Evolutionary conservation across 2,329 filamentous ascomycete genomes (phyloP).

Genomic region (Metarhizium anisopliae): DNA sequence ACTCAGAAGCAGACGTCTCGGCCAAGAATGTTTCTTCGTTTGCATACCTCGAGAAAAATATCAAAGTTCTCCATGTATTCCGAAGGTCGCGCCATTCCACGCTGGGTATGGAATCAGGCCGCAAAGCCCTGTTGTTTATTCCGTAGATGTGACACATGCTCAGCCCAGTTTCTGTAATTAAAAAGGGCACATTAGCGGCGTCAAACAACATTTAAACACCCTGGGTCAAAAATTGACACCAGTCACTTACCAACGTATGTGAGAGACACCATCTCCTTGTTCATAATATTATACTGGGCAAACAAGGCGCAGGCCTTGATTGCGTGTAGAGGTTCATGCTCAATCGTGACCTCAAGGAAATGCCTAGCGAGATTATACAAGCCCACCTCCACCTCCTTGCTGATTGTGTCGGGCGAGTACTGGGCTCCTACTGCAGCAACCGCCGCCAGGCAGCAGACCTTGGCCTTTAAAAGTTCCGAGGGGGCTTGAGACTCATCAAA

Average conservation of each 20-base stretch:
- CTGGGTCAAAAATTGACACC: neutral
- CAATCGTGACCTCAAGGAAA: constrained; percentile 5
- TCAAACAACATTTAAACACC: neutral
- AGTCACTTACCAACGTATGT: constrained; percentile 5
- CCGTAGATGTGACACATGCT: constrained; percentile 1
- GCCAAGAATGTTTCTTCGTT: neutral
- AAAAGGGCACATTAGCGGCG: neutral
- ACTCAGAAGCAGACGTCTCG: no score
- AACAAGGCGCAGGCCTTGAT: constrained; percentile 8
- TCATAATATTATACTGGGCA: constrained; percentile 9
- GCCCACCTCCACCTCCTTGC: neutral
- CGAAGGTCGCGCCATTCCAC: constrained; percentile 4
- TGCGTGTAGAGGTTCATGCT: constrained; percentile 4
- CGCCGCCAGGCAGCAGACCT: constrained; percentile 3
- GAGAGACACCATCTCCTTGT: constrained; percentile 7
- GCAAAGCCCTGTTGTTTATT: neutral
- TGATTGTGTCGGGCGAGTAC: constrained; percentile 1
- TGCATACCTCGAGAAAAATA: constrained; percentile 7
- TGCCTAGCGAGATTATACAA: constrained; percentile 8
- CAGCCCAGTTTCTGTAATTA: neutral
- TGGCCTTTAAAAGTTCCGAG: neutral
- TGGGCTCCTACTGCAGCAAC: constrained; percentile 8
- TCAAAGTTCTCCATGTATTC: constrained; percentile 6
- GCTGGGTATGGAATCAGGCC: neutral
- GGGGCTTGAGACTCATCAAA: neutral